Evolutionary conservation across 805 yeast species (phyloP), one percentile per base, ranked within the genome.

Genomic region (Saturnispora bothae): DNA sequence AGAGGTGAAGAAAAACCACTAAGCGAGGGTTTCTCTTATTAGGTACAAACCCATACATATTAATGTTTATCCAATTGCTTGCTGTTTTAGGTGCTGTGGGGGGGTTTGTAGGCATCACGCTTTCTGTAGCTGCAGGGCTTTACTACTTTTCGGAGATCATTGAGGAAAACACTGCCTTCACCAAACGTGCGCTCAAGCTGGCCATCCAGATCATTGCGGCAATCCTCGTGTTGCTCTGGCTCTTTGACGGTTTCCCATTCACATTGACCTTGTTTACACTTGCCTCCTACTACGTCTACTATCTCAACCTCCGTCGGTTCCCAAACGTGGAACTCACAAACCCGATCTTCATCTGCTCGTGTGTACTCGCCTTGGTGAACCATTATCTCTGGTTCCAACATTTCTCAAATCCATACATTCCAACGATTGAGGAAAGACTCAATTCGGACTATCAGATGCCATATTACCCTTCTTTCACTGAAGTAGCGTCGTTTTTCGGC

Each of bases 401-500:
- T 55, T 92, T 92, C 64, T 76, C 76, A 46, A 68, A 76, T 42
- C 80, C 84, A 30, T 66, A 71, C 33, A 67, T 83, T 20, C 89
- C 95, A 9, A 78, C 92, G 28, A 68, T 80, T 46, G 67, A 69
- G 43, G 71, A 65, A 46, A 57, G 82, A 48, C 63, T 78, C 51
- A 67, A 63, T 46, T 69, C 83, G 34, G 67, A 68, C 34, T 79
- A 76, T 51, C 60, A 60, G 17, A 73, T 83, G 33, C 82, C 81
- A 12, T 71, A 73, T 33, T 71, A 83, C 38, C 94, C 95, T 2
- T 68, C 81, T 10, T 89, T 89, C 53, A 67, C 86, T 1, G 95
- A 92, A 54, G 83, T 92, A 4, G 83, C 96, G n/a, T 81, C 96
- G 3, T 92, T 92, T 57, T 88, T 92, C 54, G 98, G 96, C 1